A percentile compares a stretch with the other conserved stretches of the same genome.
These are phyloP conservation scores for Entrophospora sp. DNA, from an alignment of 192 early-diverging fungal species.

Conservation along the genomic window DNA sequence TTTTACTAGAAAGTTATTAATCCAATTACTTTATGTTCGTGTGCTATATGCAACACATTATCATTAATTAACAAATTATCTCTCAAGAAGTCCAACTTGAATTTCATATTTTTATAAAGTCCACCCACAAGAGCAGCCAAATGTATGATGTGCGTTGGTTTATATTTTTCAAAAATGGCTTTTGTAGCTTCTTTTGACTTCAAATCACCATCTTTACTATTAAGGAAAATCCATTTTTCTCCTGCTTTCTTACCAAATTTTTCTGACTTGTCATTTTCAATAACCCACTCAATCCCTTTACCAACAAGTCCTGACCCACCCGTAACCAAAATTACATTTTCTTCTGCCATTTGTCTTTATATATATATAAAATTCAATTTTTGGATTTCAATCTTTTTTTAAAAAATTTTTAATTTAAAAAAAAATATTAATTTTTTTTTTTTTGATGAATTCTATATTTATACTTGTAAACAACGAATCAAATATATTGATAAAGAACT, in stretches of 20 bases:
- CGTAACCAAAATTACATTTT: constrained; percentile 63
- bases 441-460: too few species aligned
- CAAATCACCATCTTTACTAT: constrained; percentile 71
- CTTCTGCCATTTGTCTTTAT: constrained; percentile 2
- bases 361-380: too few species aligned
- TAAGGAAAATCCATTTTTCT: constrained; percentile 67
- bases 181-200: constrained; percentile 53
- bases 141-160: constrained; percentile 75
- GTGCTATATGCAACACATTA: constrained; percentile 55
- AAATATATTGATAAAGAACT: too few species aligned
- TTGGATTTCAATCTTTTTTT: too few species aligned
- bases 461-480: too few species aligned
- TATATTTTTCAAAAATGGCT: constrained; percentile 64
- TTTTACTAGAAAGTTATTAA: background rate
- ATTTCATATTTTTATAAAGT: constrained; percentile 74
- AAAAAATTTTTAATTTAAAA: too few species aligned
- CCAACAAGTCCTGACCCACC: constrained; percentile 73
- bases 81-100: constrained; percentile 67
- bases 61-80: constrained; percentile 77
- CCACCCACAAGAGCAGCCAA: constrained; percentile 66
- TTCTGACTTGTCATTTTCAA: constrained; percentile 48
- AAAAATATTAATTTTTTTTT: too few species aligned
- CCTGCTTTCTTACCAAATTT: constrained; percentile 47
- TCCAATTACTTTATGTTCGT: constrained; percentile 48
- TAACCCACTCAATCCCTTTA: constrained; percentile 60